phyloP scores from a whole-genome alignment of 2,329 filamentous ascomycete species.

The Phaeosphaeriaceae sp. region DNA sequence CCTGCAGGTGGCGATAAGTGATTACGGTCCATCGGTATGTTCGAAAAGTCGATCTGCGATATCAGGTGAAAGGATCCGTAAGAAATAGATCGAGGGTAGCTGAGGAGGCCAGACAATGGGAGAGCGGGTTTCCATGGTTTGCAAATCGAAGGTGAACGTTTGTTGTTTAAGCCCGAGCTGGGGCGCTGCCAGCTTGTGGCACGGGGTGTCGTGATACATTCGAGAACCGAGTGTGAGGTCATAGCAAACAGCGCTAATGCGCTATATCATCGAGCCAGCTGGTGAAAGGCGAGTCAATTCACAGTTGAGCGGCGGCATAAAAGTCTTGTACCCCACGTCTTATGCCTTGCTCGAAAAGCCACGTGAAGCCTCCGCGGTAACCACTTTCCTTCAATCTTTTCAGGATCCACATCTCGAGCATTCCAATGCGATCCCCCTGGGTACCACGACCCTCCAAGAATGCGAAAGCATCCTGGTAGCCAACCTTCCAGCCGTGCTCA shows the following conservation, averaged over 20 bases:
- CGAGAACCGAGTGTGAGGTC: not conserved
- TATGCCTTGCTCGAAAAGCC: slow-evolving; percentile 60
- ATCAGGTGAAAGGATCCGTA: not conserved
- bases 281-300: not conserved
- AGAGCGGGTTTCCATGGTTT: slow-evolving; percentile 1
- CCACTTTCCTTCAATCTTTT: slow-evolving; percentile 62
- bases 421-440: slow-evolving; percentile 60
- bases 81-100: not conserved
- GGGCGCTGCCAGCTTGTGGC: not conserved
- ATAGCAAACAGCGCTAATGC: slow-evolving; percentile 2
- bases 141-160: not conserved
- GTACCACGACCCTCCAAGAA: slow-evolving; percentile 57
- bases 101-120: not conserved
- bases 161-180: not conserved
- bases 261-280: not conserved
- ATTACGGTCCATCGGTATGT: not conserved
- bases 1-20: not conserved
- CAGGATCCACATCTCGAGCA: slow-evolving; percentile 64
- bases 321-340: slow-evolving; percentile 56
- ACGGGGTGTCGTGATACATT: slow-evolving; percentile 3
- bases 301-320: slow-evolving; percentile 22
- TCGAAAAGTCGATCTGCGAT: not conserved
- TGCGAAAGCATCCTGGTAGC: slow-evolving; percentile 60
- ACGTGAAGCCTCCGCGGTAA: slow-evolving; percentile 55
- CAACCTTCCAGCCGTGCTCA: slow-evolving; percentile 62